Evolutionary conservation across 805 yeast genomes (phyloP).

Genomic region (Ogataea wickerhamii): DNA sequence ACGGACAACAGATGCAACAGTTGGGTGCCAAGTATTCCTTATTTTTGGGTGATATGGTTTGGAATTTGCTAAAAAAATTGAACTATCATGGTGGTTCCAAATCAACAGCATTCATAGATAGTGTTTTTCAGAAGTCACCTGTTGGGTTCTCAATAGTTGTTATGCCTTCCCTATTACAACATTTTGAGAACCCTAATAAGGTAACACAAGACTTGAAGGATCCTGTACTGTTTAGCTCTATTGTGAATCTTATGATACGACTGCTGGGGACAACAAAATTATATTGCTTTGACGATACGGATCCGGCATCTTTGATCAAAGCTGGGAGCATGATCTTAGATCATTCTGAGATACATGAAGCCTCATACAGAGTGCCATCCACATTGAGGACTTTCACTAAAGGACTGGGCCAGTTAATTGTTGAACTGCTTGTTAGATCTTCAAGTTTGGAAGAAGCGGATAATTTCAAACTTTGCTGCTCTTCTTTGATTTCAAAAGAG

Average conservation of each 20-base stretch:
- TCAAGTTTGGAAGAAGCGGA: conserved; percentile 8
- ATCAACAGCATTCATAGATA: conserved; percentile 7
- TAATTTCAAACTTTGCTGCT: conserved; percentile 21
- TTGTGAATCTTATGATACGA: conserved; percentile 8
- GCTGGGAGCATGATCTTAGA: conserved; percentile 2
- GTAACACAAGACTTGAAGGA: conserved; percentile 1
- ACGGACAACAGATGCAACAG: not conserved
- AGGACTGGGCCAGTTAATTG: conserved; percentile 18
- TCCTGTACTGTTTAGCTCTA: not conserved
- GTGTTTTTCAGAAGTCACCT: conserved; percentile 2
- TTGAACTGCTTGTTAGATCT: conserved; percentile 11
- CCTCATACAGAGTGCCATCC: not conserved
- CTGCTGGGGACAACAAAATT: conserved; percentile 8
- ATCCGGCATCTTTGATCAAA: conserved; percentile 7
- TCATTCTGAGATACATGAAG: conserved; percentile 2
- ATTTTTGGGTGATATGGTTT: not conserved
- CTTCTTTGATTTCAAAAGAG: conserved; percentile 23
- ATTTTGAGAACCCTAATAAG: conserved; percentile 29
- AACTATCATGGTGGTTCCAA: not conserved
- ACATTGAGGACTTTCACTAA: conserved; percentile 12
- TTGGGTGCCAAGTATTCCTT: not conserved
- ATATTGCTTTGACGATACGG: conserved; percentile 8
- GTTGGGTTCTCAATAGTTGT: conserved; percentile 18
- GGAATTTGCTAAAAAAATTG: not conserved
- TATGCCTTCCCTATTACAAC: conserved; percentile 28